Conservation (phyloP, 78 protist species). For the Dictyostelium firmibasis region DNA sequence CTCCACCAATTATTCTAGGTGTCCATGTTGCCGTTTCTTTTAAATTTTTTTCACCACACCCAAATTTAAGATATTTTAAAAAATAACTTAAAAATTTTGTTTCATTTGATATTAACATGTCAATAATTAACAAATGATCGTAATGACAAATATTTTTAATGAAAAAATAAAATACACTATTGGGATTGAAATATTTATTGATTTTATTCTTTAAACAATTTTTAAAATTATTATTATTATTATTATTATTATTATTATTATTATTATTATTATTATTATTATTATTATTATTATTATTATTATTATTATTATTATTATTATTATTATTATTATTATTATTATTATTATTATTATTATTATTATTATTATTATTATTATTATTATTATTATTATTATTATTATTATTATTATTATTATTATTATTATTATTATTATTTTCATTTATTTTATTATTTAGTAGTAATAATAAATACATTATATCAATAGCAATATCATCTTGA, state of each 20-base stretch:
- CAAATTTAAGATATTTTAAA: not conserved
- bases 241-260: not conserved
- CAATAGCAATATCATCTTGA: slow-evolving; percentile 12
- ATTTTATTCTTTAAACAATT: not conserved
- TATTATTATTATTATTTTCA: not conserved
- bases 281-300: not conserved
- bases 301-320: not conserved
- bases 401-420: not conserved
- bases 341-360: not conserved
- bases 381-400: not conserved
- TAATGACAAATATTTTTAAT: slow-evolving; percentile 23
- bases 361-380: not conserved
- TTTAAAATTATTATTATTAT: not conserved
- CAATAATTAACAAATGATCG: slow-evolving; percentile 24
- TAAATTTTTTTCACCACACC: not conserved
- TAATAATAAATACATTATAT: not conserved
- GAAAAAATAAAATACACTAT: not conserved
- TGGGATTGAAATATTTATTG: not conserved
- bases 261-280: not conserved
- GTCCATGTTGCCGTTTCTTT: too few species aligned
- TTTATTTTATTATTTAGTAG: not conserved
- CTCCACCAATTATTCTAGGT: too few species aligned
- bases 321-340: not conserved
- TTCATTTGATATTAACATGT: slow-evolving; percentile 47
- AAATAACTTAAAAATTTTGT: slow-evolving; percentile 33